These are phyloP conservation scores for Agrostemma githago DNA, from an alignment of 148 eudicot species.

Conservation along the genomic window DNA sequence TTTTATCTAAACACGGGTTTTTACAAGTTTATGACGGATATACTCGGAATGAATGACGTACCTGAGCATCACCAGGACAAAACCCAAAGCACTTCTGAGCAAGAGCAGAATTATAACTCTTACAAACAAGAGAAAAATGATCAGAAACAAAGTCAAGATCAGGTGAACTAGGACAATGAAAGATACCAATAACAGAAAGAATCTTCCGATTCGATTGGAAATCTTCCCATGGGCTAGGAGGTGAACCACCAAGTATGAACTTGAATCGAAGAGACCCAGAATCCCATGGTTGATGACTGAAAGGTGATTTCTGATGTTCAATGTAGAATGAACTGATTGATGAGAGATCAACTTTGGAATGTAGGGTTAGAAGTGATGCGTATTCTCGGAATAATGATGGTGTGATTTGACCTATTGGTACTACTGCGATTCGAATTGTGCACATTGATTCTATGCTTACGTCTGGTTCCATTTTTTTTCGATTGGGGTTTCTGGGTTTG, in stretches of 20 bases:
- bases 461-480: slow-evolving; percentile 72
- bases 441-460: slow-evolving; percentile 84
- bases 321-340: slow-evolving; percentile 85
- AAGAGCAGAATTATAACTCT: slow-evolving; percentile 57
- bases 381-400: slow-evolving; percentile 60
- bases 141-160: slow-evolving; percentile 53
- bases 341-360: slow-evolving; percentile 61
- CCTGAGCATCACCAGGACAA: slow-evolving; percentile 85
- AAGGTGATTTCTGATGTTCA: slow-evolving; percentile 89
- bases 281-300: slow-evolving; percentile 85
- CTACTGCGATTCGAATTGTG: slow-evolving; percentile 72
- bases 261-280: slow-evolving; percentile 63
- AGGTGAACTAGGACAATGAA: slow-evolving; percentile 74
- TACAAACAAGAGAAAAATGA: slow-evolving; percentile 46
- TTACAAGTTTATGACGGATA: no score
- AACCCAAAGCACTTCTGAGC: slow-evolving; percentile 83
- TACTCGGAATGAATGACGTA: slow-evolving; percentile 3
- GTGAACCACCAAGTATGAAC: slow-evolving; percentile 77
- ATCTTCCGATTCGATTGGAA: slow-evolving; percentile 84
- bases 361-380: slow-evolving; percentile 56
- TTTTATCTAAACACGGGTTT: not conserved
- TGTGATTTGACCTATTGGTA: slow-evolving; percentile 69
- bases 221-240: slow-evolving; percentile 95
- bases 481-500: not conserved
- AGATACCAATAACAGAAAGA: slow-evolving; percentile 77